These are phyloP conservation scores for Trypanosoma avium DNA, from an alignment of 208 protist genomes.

Conservation along the genomic window DNA sequence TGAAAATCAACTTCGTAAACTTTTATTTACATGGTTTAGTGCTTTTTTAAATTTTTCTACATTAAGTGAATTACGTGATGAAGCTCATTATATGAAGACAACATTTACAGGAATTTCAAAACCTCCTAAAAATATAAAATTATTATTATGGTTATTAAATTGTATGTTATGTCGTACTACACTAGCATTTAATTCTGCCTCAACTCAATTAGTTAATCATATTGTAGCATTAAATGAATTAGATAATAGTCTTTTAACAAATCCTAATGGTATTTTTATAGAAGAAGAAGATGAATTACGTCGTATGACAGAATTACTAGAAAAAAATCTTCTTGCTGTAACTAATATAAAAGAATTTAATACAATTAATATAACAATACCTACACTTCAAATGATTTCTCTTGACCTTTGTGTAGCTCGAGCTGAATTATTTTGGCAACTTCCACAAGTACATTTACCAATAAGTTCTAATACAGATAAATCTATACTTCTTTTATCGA, in stretches of 20 bases:
- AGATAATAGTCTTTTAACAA: slow-evolving; percentile 25
- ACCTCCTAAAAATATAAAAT: not conserved
- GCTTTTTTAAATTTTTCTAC: slow-evolving; percentile 13
- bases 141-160: slow-evolving; percentile 31
- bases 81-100: not conserved
- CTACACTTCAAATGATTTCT: slow-evolving; percentile 27
- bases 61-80: slow-evolving; percentile 19
- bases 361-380: too few relatives aligned
- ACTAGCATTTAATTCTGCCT: slow-evolving; percentile 31
- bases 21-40: slow-evolving; percentile 19
- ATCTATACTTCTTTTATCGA: slow-evolving; percentile 13
- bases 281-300: slow-evolving; percentile 44
- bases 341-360: slow-evolving; percentile 29
- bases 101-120: not conserved
- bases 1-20: slow-evolving; percentile 12
- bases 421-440: slow-evolving; percentile 32
- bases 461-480: slow-evolving; percentile 12
- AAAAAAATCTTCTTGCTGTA: slow-evolving; percentile 31
- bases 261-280: slow-evolving; percentile 66
- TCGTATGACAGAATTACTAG: slow-evolving; percentile 38
- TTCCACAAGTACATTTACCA: slow-evolving; percentile 4
- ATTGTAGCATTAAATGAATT: slow-evolving; percentile 12
- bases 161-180: slow-evolving; percentile 38
- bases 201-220: slow-evolving; percentile 14
- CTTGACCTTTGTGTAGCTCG: slow-evolving; percentile 29